A percentile compares a stretch with the other conserved stretches of the same genome.
These are phyloP conservation scores for Ophiocordyceps camponoti-floridani DNA, from an alignment of 2,329 filamentous ascomycete genomes.

Conservation along the genomic window DNA sequence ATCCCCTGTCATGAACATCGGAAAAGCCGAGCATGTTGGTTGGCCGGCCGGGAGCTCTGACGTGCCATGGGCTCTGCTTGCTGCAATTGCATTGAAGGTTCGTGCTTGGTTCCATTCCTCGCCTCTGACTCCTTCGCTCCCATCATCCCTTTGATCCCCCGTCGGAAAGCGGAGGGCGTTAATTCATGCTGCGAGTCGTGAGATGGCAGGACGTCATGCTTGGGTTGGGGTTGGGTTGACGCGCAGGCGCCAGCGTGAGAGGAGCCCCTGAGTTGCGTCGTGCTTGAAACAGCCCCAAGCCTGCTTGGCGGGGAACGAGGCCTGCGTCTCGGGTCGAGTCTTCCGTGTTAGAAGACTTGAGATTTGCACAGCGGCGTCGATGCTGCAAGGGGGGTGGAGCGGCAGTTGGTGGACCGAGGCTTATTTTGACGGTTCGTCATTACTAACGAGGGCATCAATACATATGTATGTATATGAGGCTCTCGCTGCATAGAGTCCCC, in stretches of 20 bases:
- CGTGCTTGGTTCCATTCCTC: no score
- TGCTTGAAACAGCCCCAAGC: not conserved
- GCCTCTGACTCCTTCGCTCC: no score
- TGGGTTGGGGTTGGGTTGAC: not conserved
- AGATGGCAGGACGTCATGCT: not conserved
- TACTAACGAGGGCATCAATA: not conserved
- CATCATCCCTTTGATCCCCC: no score
- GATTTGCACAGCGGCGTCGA: not conserved
- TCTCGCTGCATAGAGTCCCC: not conserved
- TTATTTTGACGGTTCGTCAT: not conserved
- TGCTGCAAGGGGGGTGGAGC: not conserved
- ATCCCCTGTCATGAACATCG: not conserved
- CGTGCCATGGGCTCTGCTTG: not conserved
- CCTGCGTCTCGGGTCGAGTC: not conserved
- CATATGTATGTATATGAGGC: not conserved
- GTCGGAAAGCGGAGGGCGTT: not conserved
- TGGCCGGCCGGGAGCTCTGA: not conserved
- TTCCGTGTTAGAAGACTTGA: not conserved
- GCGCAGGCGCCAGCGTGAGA: not conserved
- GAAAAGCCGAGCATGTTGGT: not conserved
- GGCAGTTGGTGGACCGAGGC: not conserved
- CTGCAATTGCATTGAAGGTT: not conserved
- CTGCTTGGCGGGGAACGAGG: not conserved
- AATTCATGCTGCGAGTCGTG: not conserved
- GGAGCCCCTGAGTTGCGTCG: not conserved